Percentiles rank a stretch among this genome's conserved stretches.
phyloP scores from a whole-genome alignment of 192 early-diverging fungal species.

The Allomyces arbusculus region DNA sequence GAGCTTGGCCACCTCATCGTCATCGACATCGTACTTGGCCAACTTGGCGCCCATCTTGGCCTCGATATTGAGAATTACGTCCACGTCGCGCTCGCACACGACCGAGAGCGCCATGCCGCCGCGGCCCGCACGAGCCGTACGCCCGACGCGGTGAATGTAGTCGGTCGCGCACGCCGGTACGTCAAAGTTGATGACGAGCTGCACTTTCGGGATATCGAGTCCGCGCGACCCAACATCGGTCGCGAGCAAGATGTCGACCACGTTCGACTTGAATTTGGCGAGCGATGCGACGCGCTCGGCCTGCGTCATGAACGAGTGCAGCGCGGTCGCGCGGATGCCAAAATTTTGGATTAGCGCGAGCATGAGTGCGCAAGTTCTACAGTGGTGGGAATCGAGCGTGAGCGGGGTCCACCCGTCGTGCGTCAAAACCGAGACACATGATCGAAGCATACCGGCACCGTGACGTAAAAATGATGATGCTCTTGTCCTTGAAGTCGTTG shows the following conservation, averaged over 20 bases:
- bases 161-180: constrained; percentile 85
- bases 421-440: background rate
- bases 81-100: constrained; percentile 65
- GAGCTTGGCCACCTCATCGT: constrained; percentile 47
- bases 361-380: constrained; percentile 56
- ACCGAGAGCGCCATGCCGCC: constrained; percentile 78
- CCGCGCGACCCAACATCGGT: constrained; percentile 97
- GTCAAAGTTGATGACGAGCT: constrained; percentile 86
- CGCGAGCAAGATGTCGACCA: constrained; percentile 72
- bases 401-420: too few relatives aligned
- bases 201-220: constrained; percentile 87
- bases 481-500: constrained; percentile 47
- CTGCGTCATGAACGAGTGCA: constrained; percentile 89
- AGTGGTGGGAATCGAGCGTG: too few relatives aligned
- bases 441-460: constrained; percentile 26
- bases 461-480: constrained; percentile 81
- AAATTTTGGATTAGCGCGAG: constrained; percentile 74
- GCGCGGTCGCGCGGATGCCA: constrained; percentile 68
- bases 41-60: constrained; percentile 60
- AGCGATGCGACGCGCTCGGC: constrained; percentile 71
- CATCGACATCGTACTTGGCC: constrained; percentile 49
- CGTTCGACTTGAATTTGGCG: constrained; percentile 74
- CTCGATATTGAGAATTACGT: constrained; percentile 82
- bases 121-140: constrained; percentile 89
- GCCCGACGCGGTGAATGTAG: constrained; percentile 95